Evolutionary conservation across 257 asterid genomes (phyloP).

Genomic region (Capsicum rhomboideum): DNA sequence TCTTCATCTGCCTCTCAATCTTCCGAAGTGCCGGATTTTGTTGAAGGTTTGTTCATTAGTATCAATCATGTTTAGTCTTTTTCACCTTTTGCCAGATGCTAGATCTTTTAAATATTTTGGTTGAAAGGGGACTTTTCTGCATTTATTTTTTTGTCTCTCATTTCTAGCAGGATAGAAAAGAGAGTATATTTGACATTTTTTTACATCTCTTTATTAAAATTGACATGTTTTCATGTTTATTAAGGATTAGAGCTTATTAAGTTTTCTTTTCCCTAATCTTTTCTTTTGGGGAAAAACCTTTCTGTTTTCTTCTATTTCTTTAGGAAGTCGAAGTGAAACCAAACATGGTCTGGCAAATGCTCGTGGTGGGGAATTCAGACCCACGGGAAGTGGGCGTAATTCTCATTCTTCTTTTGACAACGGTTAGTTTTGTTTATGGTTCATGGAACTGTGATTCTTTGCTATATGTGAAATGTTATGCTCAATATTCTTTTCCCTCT

Average conservation of each 20-base stretch:
- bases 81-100: neutral
- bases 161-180: neutral
- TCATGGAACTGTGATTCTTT: neutral
- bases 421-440: constrained; percentile 42
- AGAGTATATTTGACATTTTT: neutral
- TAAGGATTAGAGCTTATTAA: neutral
- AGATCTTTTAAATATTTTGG: neutral
- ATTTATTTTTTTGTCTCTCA: neutral
- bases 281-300: neutral
- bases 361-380: constrained; percentile 48
- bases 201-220: neutral
- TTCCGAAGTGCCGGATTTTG: constrained; percentile 38
- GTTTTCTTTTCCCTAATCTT: neutral
- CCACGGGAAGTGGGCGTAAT: constrained; percentile 47
- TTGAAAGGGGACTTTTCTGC: neutral
- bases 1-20: constrained; percentile 57
- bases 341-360: constrained; percentile 31
- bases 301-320: constrained; percentile 7
- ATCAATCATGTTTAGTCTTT: neutral
- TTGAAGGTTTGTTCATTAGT: constrained; percentile 44
- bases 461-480: neutral
- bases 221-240: neutral
- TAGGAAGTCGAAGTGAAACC: constrained; percentile 46
- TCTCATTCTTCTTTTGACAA: constrained; percentile 48
- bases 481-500: neutral